A percentile compares a stretch with the other conserved stretches of the same genome.
These are phyloP conservation scores for Alternaria sp. DNA, from an alignment of 2,329 filamentous ascomycete species.

Conservation along the genomic window DNA sequence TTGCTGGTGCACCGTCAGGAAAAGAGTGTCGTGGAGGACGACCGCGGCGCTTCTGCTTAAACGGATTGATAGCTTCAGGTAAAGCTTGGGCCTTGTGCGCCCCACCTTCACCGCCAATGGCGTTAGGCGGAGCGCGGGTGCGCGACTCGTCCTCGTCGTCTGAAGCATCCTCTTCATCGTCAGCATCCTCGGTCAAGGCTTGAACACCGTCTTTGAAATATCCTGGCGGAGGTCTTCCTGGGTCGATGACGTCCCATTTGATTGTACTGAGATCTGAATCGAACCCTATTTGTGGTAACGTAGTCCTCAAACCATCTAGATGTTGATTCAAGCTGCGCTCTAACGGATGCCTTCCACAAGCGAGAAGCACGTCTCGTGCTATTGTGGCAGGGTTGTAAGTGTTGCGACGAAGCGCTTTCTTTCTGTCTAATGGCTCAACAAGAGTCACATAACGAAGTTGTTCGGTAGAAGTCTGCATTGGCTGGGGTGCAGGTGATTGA, in stretches of 20 bases:
- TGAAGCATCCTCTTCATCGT: constrained; percentile 48
- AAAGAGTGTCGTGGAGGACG: constrained; percentile 48
- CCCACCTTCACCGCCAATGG: constrained; percentile 33
- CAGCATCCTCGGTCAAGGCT: constrained; percentile 42
- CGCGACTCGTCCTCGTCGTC: constrained; percentile 40
- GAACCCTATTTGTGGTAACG: constrained; percentile 55
- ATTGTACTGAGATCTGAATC: constrained; percentile 66
- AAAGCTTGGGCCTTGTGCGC: constrained; percentile 40
- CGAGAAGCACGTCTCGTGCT: constrained; percentile 69
- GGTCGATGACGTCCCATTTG: constrained; percentile 70
- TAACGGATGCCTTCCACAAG: constrained; percentile 68
- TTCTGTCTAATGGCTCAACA: constrained; percentile 58
- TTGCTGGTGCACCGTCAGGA: constrained; percentile 29
- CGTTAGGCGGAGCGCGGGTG: constrained; percentile 26
- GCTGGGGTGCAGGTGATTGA: constrained; percentile 17
- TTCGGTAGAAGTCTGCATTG: constrained; percentile 20
- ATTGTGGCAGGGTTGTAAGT: constrained; percentile 70
- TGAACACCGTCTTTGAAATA: constrained; percentile 42
- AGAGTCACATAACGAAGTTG: constrained; percentile 37
- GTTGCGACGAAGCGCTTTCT: constrained; percentile 58
- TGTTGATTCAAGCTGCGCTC: constrained; percentile 68
- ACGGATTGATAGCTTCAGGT: constrained; percentile 43
- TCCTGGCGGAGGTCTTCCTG: constrained; percentile 57
- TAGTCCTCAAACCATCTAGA: constrained; percentile 58
- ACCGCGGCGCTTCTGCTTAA: constrained; percentile 45